These are phyloP conservation scores for Tylopilus sp. DNA, from an alignment of 768 basidiomycete genomes.

Conservation along the genomic window DNA sequence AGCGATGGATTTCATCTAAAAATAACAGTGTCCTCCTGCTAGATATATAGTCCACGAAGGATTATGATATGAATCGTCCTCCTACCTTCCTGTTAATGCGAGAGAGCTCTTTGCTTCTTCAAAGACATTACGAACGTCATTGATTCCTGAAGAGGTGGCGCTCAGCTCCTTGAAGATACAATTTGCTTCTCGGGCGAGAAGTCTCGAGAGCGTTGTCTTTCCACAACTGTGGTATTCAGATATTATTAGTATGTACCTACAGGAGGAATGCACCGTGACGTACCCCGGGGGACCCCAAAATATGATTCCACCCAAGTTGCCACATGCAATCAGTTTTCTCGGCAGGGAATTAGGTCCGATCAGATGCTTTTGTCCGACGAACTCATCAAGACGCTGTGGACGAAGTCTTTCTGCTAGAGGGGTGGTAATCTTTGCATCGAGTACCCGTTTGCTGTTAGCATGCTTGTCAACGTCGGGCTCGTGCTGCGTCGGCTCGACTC, in stretches of 20 bases:
- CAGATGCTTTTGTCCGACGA: slow-evolving; percentile 70
- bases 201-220: slow-evolving; percentile 72
- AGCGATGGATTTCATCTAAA: slow-evolving; percentile 83
- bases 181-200: slow-evolving; percentile 58
- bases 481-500: slow-evolving; percentile 12
- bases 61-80: neutral
- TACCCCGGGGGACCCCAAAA: slow-evolving; percentile 78
- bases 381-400: slow-evolving; percentile 58
- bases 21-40: slow-evolving; percentile 69
- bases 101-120: slow-evolving; percentile 72
- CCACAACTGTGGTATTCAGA: slow-evolving; percentile 45
- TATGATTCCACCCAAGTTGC: slow-evolving; percentile 57
- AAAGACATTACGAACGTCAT: slow-evolving; percentile 68
- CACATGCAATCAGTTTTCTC: slow-evolving; percentile 45
- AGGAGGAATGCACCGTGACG: neutral
- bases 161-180: slow-evolving; percentile 73
- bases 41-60: slow-evolving; percentile 4
- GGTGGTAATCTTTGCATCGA: slow-evolving; percentile 29
- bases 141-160: slow-evolving; percentile 65
- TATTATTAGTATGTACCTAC: neutral
- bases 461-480: slow-evolving; percentile 18
- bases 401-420: slow-evolving; percentile 75
- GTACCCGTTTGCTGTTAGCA: slow-evolving; percentile 17
- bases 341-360: slow-evolving; percentile 56
- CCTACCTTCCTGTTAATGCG: slow-evolving; percentile 60